These are phyloP conservation scores for Amesomyces nigricolor DNA, from an alignment of 2,329 filamentous ascomycete genomes.

Conservation along the genomic window DNA sequence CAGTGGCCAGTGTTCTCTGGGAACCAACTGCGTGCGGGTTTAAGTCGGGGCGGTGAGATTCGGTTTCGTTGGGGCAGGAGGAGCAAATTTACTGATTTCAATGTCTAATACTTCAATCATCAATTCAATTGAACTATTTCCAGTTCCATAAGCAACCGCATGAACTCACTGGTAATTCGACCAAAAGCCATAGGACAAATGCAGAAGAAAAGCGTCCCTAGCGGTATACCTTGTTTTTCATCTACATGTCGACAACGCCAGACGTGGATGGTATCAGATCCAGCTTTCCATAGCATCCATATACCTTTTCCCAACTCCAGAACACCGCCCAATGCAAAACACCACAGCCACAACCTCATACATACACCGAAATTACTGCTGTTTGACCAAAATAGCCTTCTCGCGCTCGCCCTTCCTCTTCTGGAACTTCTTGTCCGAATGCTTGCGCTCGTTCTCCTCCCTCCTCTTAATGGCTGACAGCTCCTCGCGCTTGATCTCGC, in stretches of 20 bases:
- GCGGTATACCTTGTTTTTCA: background rate
- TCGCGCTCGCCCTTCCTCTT: constrained; percentile 60
- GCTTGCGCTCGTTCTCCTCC: constrained; percentile 91
- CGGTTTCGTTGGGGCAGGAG: too few relatives aligned
- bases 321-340: constrained; percentile 21
- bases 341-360: background rate
- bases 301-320: background rate
- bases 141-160: too few relatives aligned
- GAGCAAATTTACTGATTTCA: too few relatives aligned
- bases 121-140: too few relatives aligned
- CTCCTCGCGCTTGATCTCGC: constrained; percentile 89
- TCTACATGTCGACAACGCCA: constrained; percentile 13
- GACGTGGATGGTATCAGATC: constrained; percentile 24
- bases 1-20: too few relatives aligned
- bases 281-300: background rate
- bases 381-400: constrained; percentile 76
- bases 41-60: too few relatives aligned
- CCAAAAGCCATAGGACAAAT: too few relatives aligned
- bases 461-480: constrained; percentile 79
- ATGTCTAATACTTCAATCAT: too few relatives aligned
- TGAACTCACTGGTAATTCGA: too few relatives aligned
- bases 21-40: too few relatives aligned
- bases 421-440: constrained; percentile 73
- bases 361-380: constrained; percentile 39
- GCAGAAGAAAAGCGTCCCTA: too few relatives aligned